Evolutionary conservation across 768 basidiomycete species (phyloP).

Genomic region (Lactifluus echinatus): DNA sequence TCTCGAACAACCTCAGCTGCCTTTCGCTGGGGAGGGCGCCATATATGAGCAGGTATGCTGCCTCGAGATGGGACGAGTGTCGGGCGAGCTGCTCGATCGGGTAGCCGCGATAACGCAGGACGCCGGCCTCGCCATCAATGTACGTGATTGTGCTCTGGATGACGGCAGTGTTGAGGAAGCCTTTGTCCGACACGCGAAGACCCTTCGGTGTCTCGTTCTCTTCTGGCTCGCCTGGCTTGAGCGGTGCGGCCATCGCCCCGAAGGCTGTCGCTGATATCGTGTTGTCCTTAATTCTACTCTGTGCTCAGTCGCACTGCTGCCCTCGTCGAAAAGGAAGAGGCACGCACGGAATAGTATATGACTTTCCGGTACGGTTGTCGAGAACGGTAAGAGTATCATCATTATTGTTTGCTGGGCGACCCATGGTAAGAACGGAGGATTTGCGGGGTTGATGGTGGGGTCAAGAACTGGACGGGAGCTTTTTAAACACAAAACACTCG

Average conservation of each 20-base stretch:
- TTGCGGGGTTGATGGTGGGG: not conserved
- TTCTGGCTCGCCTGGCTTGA: conserved; percentile 50
- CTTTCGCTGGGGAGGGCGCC: conserved; percentile 60
- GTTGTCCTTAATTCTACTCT: conserved; percentile 61
- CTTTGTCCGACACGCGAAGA: conserved; percentile 68
- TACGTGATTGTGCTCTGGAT: conserved; percentile 77
- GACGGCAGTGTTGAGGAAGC: conserved; percentile 78
- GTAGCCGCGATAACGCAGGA: conserved; percentile 78
- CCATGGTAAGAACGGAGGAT: conserved; percentile 5
- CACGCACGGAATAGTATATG: conserved; percentile 64
- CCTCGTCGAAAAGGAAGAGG: not conserved
- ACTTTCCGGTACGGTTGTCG: conserved; percentile 82
- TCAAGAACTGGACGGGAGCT: not conserved
- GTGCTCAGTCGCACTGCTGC: not conserved
- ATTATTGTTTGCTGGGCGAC: conserved; percentile 3
- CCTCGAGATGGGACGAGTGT: conserved; percentile 73
- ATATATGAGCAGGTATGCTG: conserved; percentile 82
- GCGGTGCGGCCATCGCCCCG: conserved; percentile 60
- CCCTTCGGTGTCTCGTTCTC: conserved; percentile 84
- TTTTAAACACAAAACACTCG: not conserved
- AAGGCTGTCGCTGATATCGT: conserved; percentile 73
- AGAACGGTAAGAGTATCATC: conserved; percentile 47
- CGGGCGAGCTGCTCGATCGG: conserved; percentile 87
- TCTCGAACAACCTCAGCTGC: conserved; percentile 58
- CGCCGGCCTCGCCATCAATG: conserved; percentile 76